phyloP scores from a whole-genome alignment of 2,329 filamentous ascomycete genomes.

The Colletotrichum noveboracense region DNA sequence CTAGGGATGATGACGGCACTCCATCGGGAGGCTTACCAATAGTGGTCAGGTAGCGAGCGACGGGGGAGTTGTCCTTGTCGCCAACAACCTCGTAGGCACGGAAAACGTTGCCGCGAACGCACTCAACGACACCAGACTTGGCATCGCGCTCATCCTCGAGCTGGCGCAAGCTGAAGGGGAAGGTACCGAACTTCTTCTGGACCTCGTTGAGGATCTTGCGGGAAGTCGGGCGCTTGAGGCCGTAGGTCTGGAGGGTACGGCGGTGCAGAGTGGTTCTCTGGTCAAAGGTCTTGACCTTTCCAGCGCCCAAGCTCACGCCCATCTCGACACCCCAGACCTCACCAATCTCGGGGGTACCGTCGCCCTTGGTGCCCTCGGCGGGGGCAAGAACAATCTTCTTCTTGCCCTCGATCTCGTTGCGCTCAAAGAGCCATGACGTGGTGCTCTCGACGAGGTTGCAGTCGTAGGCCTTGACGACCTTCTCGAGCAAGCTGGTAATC shows the following conservation, averaged over 20 bases:
- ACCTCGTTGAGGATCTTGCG: constrained; percentile 93
- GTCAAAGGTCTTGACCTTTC: constrained; percentile 92
- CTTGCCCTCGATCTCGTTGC: constrained; percentile 94
- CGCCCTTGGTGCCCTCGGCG: constrained; percentile 86
- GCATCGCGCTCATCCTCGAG: constrained; percentile 95
- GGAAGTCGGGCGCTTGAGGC: constrained; percentile 91
- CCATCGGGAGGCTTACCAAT: constrained; percentile 72
- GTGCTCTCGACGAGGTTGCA: constrained; percentile 97
- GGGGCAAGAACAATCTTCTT: constrained; percentile 98
- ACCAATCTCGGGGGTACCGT: constrained; percentile 84
- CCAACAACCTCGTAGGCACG: constrained; percentile 96
- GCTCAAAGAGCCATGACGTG: constrained; percentile 94
- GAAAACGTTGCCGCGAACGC: constrained; percentile 89
- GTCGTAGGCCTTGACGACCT: constrained; percentile 88
- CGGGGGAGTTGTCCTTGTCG: constrained; percentile 86
- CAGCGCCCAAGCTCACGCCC: constrained; percentile 86
- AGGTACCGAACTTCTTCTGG: constrained; percentile 95
- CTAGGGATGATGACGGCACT: not conserved
- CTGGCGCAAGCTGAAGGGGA: constrained; percentile 97
- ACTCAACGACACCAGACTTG: constrained; percentile 96
- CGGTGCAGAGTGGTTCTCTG: constrained; percentile 92
- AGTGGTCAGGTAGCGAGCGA: constrained; percentile 88
- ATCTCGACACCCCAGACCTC: constrained; percentile 99
- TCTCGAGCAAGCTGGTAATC: constrained; percentile 88
- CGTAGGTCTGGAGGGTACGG: constrained; percentile 89